These are phyloP conservation scores for Trichoderma asperelloides DNA, from an alignment of 495 filamentous ascomycete genomes.

Conservation along the genomic window DNA sequence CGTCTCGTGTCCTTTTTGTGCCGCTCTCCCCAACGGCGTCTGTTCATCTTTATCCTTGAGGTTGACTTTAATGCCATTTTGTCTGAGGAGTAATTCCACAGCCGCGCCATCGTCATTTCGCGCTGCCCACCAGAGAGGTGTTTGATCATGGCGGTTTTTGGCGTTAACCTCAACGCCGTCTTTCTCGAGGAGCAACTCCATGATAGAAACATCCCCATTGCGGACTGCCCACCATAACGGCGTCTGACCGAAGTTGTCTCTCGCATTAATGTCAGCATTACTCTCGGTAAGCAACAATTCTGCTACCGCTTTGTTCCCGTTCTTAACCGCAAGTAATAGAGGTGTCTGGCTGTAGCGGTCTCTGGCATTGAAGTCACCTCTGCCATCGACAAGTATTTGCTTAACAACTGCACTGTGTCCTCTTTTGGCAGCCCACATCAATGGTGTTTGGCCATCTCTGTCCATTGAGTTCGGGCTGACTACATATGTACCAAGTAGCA, in stretches of 20 bases:
- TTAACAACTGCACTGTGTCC: constrained; percentile 1
- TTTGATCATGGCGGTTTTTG: no score
- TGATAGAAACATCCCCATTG: neutral
- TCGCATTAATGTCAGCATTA: neutral
- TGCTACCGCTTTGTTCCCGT: neutral
- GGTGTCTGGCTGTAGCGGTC: constrained; percentile 21
- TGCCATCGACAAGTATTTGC: constrained; percentile 6
- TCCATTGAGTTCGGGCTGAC: neutral
- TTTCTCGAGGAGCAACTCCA: no score
- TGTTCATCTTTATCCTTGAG: constrained; percentile 1
- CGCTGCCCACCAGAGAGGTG: no score
- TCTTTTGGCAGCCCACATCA: constrained; percentile 4
- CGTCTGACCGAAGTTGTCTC: constrained; percentile 4
- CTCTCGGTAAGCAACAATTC: constrained; percentile 2
- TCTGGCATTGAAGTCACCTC: constrained; percentile 16
- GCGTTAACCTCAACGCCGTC: no score
- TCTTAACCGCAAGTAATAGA: neutral
- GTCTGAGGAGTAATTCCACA: no score
- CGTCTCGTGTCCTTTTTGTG: neutral
- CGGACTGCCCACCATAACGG: neutral
- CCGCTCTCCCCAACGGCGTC: neutral
- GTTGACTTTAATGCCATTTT: neutral
- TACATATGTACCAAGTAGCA: neutral
- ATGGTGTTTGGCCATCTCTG: constrained; percentile 5
- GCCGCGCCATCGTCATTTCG: no score